Evolutionary conservation across 768 basidiomycete genomes (phyloP).

Genomic region (Suillus weaverae): DNA sequence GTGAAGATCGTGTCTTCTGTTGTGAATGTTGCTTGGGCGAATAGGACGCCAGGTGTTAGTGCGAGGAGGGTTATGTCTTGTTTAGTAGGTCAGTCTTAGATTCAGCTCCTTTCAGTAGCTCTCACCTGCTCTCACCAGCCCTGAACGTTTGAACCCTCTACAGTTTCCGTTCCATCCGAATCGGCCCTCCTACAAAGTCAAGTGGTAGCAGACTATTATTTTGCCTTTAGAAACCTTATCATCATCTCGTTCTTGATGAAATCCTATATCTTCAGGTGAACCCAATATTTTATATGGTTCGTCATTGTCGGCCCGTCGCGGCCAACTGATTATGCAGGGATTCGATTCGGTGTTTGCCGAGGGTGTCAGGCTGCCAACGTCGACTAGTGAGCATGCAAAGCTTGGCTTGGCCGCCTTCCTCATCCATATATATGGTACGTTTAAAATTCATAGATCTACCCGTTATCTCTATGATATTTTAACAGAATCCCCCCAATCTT

Average conservation of each 20-base stretch:
- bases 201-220: not conserved
- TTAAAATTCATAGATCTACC: too few relatives aligned
- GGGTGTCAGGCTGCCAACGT: too few relatives aligned
- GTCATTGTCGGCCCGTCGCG: too few relatives aligned
- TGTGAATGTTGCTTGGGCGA: conserved; percentile 59
- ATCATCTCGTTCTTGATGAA: not conserved
- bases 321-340: too few relatives aligned
- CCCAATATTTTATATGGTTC: not conserved
- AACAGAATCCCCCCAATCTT: too few relatives aligned
- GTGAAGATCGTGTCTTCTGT: conserved; percentile 48
- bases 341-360: too few relatives aligned
- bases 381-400: too few relatives aligned
- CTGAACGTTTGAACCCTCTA: not conserved
- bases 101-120: conserved; percentile 1
- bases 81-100: not conserved
- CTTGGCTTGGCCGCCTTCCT: too few relatives aligned
- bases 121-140: not conserved
- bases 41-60: conserved; percentile 31
- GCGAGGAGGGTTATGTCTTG: conserved; percentile 12
- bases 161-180: not conserved
- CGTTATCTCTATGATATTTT: too few relatives aligned
- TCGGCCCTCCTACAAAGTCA: not conserved
- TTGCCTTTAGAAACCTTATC: conserved; percentile 6
- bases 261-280: not conserved
- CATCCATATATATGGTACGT: too few relatives aligned